These are phyloP conservation scores for Termitomyces sp. DNA, from an alignment of 768 basidiomycete species.

Conservation along the genomic window DNA sequence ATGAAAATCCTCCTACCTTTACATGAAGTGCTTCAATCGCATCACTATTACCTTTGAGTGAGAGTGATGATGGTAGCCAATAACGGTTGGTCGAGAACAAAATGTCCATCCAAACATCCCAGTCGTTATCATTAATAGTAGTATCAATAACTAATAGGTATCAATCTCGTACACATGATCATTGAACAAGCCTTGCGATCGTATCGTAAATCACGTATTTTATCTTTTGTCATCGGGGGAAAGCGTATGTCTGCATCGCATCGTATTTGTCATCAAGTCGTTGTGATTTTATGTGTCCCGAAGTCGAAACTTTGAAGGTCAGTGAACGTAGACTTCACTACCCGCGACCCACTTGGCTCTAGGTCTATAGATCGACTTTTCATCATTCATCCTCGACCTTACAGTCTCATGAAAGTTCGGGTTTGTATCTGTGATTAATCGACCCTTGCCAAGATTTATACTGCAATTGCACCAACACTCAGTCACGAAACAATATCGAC, in stretches of 20 bases:
- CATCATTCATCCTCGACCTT: conserved; percentile 45
- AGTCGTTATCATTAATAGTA: neutral
- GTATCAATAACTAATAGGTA: neutral
- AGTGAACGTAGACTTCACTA: conserved; percentile 39
- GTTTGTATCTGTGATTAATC: conserved; percentile 35
- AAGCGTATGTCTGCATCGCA: neutral
- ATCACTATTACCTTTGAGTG: neutral
- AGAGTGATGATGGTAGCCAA: neutral
- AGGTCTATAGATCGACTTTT: conserved; percentile 49
- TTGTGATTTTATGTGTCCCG: too few relatives aligned
- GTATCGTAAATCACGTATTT: neutral
- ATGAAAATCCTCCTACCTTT: neutral
- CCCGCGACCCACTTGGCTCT: conserved; percentile 44
- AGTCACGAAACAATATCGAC: neutral
- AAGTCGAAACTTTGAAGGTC: neutral
- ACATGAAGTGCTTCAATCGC: neutral
- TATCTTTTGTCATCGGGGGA: neutral
- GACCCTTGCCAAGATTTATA: conserved; percentile 37
- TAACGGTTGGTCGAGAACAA: neutral
- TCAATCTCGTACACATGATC: neutral
- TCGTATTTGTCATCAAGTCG: neutral
- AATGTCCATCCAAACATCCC: neutral
- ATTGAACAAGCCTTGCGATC: neutral
- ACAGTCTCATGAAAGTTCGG: conserved; percentile 66
- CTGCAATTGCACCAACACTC: neutral